Percentiles rank a stretch among this genome's conserved stretches.
Conservation (phyloP, 1,284 basidiomycete species). For the Flammula alnicola region DNA sequence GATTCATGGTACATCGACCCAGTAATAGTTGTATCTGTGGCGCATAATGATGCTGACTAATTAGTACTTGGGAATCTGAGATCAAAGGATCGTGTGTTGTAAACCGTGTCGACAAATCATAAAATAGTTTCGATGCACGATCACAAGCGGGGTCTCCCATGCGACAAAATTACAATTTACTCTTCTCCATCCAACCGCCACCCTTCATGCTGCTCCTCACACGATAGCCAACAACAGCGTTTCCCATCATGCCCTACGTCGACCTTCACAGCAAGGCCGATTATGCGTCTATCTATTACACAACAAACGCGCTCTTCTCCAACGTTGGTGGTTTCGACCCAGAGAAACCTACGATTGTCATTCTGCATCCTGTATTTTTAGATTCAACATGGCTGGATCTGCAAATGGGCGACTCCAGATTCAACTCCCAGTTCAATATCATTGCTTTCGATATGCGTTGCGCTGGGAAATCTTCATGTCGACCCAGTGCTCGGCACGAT, state of each 20-base stretch:
- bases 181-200: conserved; percentile 19
- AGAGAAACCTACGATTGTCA: conserved; percentile 63
- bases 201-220: conserved; percentile 11
- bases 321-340: conserved; percentile 71
- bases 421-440: conserved; percentile 62
- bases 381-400: conserved; percentile 69
- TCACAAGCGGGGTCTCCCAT: no score
- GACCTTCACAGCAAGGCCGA: conserved; percentile 66
- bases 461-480: conserved; percentile 62
- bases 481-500: conserved; percentile 62
- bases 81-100: no score
- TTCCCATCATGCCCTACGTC: conserved; percentile 66
- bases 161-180: no score
- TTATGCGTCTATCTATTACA: conserved; percentile 73
- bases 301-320: conserved; percentile 56
- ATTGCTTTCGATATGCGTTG: conserved; percentile 75
- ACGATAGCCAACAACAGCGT: conserved; percentile 18
- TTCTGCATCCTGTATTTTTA: conserved; percentile 70
- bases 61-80: no score
- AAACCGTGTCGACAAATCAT: conserved; percentile 6
- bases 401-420: conserved; percentile 69
- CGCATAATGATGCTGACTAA: no score
- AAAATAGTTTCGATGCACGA: not conserved
- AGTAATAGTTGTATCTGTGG: no score
- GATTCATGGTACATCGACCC: no score